These are phyloP conservation scores for Epichloe sp. DNA, from an alignment of 2,329 filamentous ascomycete species.

Conservation along the genomic window DNA sequence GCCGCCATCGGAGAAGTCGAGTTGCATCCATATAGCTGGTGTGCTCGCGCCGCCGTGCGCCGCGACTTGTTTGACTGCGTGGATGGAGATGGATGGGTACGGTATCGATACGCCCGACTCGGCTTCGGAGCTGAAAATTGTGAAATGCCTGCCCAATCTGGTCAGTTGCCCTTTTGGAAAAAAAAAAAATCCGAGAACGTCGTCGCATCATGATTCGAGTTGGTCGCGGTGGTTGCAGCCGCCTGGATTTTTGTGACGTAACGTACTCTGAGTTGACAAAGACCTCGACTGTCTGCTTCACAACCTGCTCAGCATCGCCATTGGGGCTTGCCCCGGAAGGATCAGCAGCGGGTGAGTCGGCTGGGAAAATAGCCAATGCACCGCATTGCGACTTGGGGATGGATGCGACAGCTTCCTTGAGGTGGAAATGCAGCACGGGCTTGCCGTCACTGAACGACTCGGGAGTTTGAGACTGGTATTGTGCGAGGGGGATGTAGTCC, in stretches of 20 bases:
- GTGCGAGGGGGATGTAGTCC: slow-evolving; percentile 51
- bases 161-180: neutral
- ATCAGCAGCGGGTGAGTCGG: slow-evolving; percentile 21
- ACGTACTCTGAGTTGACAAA: slow-evolving; percentile 45
- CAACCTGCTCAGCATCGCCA: slow-evolving; percentile 20
- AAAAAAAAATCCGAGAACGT: too few relatives aligned
- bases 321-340: slow-evolving; percentile 13
- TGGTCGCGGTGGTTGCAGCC: too few relatives aligned
- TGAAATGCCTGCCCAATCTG: slow-evolving; percentile 28
- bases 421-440: slow-evolving; percentile 56
- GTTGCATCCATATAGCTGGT: slow-evolving; percentile 52
- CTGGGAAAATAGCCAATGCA: slow-evolving; percentile 39
- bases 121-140: slow-evolving; percentile 46
- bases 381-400: slow-evolving; percentile 41
- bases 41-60: slow-evolving; percentile 22
- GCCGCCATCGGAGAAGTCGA: slow-evolving; percentile 48
- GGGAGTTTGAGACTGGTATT: slow-evolving; percentile 62
- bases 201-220: too few relatives aligned
- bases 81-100: slow-evolving; percentile 62
- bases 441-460: slow-evolving; percentile 58
- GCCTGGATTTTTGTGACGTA: neutral
- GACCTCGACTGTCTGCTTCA: slow-evolving; percentile 38
- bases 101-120: slow-evolving; percentile 53
- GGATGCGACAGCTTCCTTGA: slow-evolving; percentile 42
- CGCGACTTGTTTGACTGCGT: slow-evolving; percentile 53